Evolutionary conservation across 2,329 filamentous ascomycete species (phyloP).

Genomic region (Magnaporthiopsis incrustans): DNA sequence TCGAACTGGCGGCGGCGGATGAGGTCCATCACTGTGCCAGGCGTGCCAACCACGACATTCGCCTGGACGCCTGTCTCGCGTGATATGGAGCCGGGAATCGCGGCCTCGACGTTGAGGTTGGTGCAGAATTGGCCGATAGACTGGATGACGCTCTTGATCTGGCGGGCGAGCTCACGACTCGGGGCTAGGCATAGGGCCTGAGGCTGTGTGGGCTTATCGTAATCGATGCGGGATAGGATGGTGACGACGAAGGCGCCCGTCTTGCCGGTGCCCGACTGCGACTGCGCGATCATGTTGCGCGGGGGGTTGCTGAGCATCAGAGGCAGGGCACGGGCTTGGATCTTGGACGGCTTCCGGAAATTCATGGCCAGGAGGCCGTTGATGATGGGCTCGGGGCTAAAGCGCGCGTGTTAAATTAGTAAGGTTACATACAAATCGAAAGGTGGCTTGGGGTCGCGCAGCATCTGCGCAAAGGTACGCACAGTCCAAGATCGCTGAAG

Average conservation of each 20-base stretch:
- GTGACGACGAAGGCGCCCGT: conserved; percentile 95
- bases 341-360: conserved; percentile 94
- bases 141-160: conserved; percentile 80
- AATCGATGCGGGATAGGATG: conserved; percentile 78
- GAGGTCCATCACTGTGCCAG: conserved; percentile 84
- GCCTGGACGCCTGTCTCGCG: conserved; percentile 62
- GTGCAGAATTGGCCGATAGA: conserved; percentile 79
- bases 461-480: conserved; percentile 26
- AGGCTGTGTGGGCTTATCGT: conserved; percentile 57
- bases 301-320: conserved; percentile 83
- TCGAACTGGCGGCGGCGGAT: conserved; percentile 72
- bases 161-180: conserved; percentile 86
- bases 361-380: conserved; percentile 73
- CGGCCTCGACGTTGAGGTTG: conserved; percentile 67
- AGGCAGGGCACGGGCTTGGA: conserved; percentile 90
- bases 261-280: conserved; percentile 98
- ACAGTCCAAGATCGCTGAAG: conserved; percentile 84
- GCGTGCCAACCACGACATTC: conserved; percentile 84
- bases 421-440: background rate
- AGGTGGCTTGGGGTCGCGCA: conserved; percentile 3
- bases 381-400: conserved; percentile 48
- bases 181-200: conserved; percentile 88
- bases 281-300: conserved; percentile 92
- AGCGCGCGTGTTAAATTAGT: conserved; percentile 21
- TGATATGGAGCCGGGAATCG: conserved; percentile 69